Conservation (phyloP, 139 green algal genomes). For the Volvox reticuliferus region DNA sequence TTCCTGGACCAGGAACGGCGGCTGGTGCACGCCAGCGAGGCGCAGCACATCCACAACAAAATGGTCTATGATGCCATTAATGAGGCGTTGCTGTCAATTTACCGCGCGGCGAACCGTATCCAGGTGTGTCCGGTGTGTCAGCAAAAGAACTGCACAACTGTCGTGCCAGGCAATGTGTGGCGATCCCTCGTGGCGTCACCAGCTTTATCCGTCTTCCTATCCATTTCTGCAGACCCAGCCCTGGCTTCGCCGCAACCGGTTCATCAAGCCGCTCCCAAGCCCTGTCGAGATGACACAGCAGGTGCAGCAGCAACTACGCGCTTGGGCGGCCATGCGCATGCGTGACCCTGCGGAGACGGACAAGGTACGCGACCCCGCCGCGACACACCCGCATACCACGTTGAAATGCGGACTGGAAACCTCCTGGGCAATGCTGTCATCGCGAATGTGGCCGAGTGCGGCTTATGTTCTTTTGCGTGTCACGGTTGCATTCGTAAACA, state of each 20-base stretch:
- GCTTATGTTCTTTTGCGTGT: too few relatives aligned
- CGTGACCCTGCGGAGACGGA: constrained; percentile 1
- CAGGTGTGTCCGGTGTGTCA: constrained; percentile 17
- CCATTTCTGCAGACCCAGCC: constrained; percentile 1
- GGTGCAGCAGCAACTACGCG: constrained; percentile 51
- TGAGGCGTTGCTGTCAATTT: constrained; percentile 58
- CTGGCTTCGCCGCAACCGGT: background rate
- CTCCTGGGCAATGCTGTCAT: too few relatives aligned
- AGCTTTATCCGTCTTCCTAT: too few relatives aligned
- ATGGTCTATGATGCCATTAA: constrained; percentile 68
- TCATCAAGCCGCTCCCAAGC: constrained; percentile 50
- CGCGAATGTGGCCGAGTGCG: too few relatives aligned
- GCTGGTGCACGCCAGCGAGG: constrained; percentile 44
- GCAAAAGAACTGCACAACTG: background rate
- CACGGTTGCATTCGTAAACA: too few relatives aligned
- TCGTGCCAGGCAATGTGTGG: too few relatives aligned
- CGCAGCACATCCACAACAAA: constrained; percentile 69
- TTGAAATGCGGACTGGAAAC: too few relatives aligned
- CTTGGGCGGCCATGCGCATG: constrained; percentile 38
- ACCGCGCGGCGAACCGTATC: constrained; percentile 50
- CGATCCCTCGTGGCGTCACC: too few relatives aligned
- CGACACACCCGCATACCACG: too few relatives aligned
- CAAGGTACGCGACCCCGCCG: constrained; percentile 3
- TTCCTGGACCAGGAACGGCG: constrained; percentile 58
- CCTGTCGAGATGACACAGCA: constrained; percentile 34